Evolutionary conservation across 148 eudicot genomes (phyloP).

Genomic region (Chenopodium album): DNA sequence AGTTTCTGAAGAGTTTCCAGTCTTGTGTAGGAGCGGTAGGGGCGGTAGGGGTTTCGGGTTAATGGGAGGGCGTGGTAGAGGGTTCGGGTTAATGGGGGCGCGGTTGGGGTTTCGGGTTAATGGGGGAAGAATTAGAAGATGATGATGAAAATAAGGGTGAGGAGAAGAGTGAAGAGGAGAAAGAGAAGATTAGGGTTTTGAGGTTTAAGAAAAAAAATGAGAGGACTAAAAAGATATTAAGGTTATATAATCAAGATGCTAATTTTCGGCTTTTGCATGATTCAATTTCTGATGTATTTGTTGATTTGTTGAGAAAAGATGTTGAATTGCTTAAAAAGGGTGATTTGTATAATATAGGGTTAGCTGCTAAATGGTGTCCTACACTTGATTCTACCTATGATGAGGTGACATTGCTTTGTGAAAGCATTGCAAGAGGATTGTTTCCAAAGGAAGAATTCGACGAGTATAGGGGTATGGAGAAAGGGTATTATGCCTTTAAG

Average conservation of each 20-base stretch:
- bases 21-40: background rate
- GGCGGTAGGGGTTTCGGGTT: background rate
- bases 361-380: slow-evolving; percentile 21
- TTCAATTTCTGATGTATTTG: background rate
- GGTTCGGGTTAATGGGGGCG: background rate
- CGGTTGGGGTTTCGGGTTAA: background rate
- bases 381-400: slow-evolving; percentile 18
- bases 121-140: background rate
- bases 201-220: background rate
- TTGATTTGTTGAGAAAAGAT: background rate
- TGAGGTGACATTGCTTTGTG: slow-evolving; percentile 22
- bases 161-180: background rate
- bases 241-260: background rate
- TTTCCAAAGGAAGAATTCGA: slow-evolving; percentile 31
- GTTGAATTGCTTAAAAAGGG: slow-evolving; percentile 1
- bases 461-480: slow-evolving; percentile 21
- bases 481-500: slow-evolving; percentile 26
- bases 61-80: background rate
- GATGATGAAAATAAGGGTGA: background rate
- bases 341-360: background rate
- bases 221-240: background rate
- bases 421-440: slow-evolving; percentile 24
- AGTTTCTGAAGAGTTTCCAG: background rate
- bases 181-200: background rate
- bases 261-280: background rate